Evolutionary conservation across 2,329 filamentous ascomycete species (phyloP), one percentile per base, ranked within the genome.

Genomic region (Alternaria metachromatica): DNA sequence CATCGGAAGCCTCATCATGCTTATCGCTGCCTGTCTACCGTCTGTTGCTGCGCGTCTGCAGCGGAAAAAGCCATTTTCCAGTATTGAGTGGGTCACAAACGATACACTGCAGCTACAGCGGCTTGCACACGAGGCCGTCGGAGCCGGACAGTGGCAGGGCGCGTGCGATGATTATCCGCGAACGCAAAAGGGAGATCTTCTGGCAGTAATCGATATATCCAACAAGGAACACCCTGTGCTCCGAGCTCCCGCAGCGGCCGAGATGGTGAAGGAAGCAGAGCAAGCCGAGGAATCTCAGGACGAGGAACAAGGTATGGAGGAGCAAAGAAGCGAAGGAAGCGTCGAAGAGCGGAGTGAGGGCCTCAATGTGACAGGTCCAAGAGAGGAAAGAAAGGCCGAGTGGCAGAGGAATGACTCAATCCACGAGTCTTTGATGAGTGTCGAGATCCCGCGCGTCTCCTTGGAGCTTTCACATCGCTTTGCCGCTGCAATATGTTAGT

Each of bases 21-120:
- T 54, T 37, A 28, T 49, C 20, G 51, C 54, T 11, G 46, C 37
- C 6, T 23, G 12, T 26, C 37, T 62, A 13, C 59, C 54, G 2
- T 30, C 7, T 33, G 28, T 9, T 13, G 59, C 48, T 62, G 30
- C 26, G 6, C 55, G 43, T 23, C 23, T 55, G 44, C 41, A 56
- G 41, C 23, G 58, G 49, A 33, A 15, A 12, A 43, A n/a, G 28
- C 48, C 62, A 59, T 55, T 54, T 46, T 18, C 60, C 18, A 61
- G 55, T 13, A 20, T 69, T 2, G 68, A 70, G 26, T 70, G 68
- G 68, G 48, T 53, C 10, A 60, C 59, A 48, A 71, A 57, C 11
- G 58, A 53, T 21, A 68, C 62, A 3, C 28, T 73, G 28, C 72
- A 74, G 45, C 68, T 73, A 5, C 69, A 74, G 50, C 60, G 72